Evolutionary conservation across 2,329 filamentous ascomycete genomes (phyloP).

Genomic region (Aspergillus fructus): DNA sequence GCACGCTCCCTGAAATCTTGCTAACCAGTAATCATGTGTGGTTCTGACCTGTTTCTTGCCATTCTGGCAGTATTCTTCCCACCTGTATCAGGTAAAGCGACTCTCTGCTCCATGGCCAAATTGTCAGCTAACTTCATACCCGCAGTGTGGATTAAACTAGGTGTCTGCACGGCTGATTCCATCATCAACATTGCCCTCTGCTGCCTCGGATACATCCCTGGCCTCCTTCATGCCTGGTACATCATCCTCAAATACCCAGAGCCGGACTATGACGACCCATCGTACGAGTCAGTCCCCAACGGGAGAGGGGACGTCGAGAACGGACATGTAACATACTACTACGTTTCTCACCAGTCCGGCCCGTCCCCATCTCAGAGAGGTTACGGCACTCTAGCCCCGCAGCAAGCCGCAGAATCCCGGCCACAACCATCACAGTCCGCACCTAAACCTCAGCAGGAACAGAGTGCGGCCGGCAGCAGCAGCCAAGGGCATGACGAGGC

Average conservation of each 20-base stretch:
- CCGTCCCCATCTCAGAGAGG: conserved; percentile 33
- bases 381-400: conserved; percentile 43
- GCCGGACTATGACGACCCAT: conserved; percentile 56
- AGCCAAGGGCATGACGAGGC: conserved; percentile 36
- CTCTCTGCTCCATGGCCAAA: conserved; percentile 8
- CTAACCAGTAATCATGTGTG: conserved; percentile 48
- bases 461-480: conserved; percentile 30
- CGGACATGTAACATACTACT: conserved; percentile 70
- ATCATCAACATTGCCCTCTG: conserved; percentile 94
- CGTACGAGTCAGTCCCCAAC: conserved; percentile 63
- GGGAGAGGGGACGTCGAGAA: conserved; percentile 37
- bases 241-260: conserved; percentile 92
- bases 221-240: conserved; percentile 95
- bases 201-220: conserved; percentile 74
- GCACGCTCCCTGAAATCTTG: neutral
- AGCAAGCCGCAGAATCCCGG: conserved; percentile 17
- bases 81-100: conserved; percentile 53
- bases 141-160: conserved; percentile 92
- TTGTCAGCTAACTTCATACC: conserved; percentile 30
- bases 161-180: conserved; percentile 87
- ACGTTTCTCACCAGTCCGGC: conserved; percentile 58
- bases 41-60: conserved; percentile 61
- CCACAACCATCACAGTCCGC: conserved; percentile 16
- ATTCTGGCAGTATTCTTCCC: conserved; percentile 63
- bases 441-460: conserved; percentile 24